phyloP scores from a whole-genome alignment of 768 basidiomycete genomes.

The Botryobasidium botryosum region DNA sequence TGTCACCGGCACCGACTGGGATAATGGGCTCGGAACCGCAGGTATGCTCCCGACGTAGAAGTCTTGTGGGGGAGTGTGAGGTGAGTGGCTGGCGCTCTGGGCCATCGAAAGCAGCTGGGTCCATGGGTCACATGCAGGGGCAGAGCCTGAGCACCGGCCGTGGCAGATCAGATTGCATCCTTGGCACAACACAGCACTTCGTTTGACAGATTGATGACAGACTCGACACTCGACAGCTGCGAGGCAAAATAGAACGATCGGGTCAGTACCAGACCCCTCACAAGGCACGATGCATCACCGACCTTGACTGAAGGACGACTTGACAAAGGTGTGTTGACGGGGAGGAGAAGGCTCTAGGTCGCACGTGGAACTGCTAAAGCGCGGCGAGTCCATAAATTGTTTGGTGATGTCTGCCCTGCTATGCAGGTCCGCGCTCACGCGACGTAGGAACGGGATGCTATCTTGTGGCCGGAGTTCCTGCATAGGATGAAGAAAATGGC shows the following conservation, averaged over 20 bases:
- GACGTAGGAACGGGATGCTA: conserved; percentile 85
- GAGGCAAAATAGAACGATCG: conserved; percentile 2
- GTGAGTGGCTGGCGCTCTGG: no score
- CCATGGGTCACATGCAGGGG: no score
- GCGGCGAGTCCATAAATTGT: conserved; percentile 18
- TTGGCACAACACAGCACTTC: conserved; percentile 72
- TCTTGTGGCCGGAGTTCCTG: conserved; percentile 81
- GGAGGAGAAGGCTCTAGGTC: conserved; percentile 34
- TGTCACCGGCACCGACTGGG: no score
- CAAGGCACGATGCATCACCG: conserved; percentile 6
- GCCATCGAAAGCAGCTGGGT: no score
- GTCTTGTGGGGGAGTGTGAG: no score
- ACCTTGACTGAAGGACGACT: conserved; percentile 83
- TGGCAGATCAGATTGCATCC: conserved; percentile 84
- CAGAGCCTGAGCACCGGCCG: conserved; percentile 59
- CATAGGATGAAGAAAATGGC: no score
- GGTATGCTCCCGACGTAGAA: no score
- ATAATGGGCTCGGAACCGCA: no score
- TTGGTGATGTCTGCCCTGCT: conserved; percentile 30
- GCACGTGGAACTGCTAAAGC: conserved; percentile 23
- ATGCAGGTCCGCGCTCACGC: conserved; percentile 75
- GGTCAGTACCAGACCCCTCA: not conserved
- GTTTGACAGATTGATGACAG: conserved; percentile 65
- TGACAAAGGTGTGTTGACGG: conserved; percentile 64
- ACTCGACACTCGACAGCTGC: conserved; percentile 77